Percentiles rank a stretch among this genome's conserved stretches.
Conservation (phyloP, 108 stramenopile genomes). For the Aurantiochytrium sp. region DNA sequence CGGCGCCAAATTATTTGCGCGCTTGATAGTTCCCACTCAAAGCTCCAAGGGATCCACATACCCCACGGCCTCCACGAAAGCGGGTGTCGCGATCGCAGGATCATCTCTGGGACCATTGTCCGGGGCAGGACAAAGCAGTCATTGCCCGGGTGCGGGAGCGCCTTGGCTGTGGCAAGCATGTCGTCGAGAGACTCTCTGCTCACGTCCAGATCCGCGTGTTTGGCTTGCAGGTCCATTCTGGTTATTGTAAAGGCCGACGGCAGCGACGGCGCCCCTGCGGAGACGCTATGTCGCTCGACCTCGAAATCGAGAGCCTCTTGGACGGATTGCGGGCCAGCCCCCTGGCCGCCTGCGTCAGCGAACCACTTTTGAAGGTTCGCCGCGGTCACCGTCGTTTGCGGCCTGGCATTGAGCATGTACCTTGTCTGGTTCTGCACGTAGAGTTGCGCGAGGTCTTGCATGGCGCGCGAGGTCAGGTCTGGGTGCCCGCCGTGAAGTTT, state of each 20-base stretch:
- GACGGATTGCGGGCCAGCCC: no score
- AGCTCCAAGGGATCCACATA: neutral
- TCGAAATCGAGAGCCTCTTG: neutral
- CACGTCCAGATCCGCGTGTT: neutral
- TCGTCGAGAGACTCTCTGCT: neutral
- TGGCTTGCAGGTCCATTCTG: neutral
- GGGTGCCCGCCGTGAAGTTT: neutral
- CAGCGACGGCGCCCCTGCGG: neutral
- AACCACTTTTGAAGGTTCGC: neutral
- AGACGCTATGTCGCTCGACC: no score
- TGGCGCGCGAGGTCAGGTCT: neutral
- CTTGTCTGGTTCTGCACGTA: neutral
- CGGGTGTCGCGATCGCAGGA: neutral
- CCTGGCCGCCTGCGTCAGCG: neutral
- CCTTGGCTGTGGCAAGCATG: neutral
- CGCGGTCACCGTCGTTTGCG: neutral
- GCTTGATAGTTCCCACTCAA: neutral
- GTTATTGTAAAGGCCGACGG: neutral
- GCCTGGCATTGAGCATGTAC: neutral
- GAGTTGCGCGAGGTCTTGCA: neutral
- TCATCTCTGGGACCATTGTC: neutral
- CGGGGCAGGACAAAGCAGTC: neutral
- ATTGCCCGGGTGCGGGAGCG: neutral
- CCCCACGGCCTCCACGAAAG: slow-evolving; percentile 17
- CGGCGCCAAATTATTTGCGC: neutral